A percentile compares a stretch with the other conserved stretches of the same genome.
Evolutionary conservation across 2,329 filamentous ascomycete species (phyloP).

Genomic region (Beauveria asiatica): DNA sequence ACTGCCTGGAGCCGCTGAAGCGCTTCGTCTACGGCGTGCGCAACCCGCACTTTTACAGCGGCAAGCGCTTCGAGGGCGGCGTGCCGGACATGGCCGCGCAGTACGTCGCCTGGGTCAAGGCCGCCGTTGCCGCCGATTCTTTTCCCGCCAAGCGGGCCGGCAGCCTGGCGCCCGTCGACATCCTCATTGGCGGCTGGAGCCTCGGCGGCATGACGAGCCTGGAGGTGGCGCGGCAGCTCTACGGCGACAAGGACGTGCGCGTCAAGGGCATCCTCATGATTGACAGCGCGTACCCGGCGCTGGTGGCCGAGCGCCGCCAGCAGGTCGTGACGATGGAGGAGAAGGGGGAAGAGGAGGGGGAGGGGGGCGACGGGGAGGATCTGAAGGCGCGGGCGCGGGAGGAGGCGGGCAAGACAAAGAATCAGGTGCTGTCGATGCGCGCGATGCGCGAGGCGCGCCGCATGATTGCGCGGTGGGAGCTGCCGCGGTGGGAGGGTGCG

Average conservation of each 20-base stretch:
- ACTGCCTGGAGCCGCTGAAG: slow-evolving; percentile 40
- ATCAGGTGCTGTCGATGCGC: slow-evolving; percentile 25
- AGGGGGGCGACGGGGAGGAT: background rate
- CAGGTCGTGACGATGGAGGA: background rate
- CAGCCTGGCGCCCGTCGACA: slow-evolving; percentile 21
- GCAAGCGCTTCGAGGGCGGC: slow-evolving; percentile 40
- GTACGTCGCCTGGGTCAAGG: slow-evolving; percentile 39
- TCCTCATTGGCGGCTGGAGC: slow-evolving; percentile 49
- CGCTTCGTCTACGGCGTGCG: slow-evolving; percentile 45
- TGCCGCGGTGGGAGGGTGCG: slow-evolving; percentile 29
- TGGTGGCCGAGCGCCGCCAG: slow-evolving; percentile 14
- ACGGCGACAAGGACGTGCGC: slow-evolving; percentile 26
- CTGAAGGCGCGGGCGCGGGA: slow-evolving; percentile 4
- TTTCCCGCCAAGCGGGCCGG: slow-evolving; percentile 20
- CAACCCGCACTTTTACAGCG: slow-evolving; percentile 44
- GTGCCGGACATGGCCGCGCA: slow-evolving; percentile 45
- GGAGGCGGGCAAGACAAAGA: slow-evolving; percentile 25
- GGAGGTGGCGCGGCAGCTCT: slow-evolving; percentile 39
- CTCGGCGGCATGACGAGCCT: slow-evolving; percentile 44
- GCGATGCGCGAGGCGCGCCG: slow-evolving; percentile 34
- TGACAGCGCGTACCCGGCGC: slow-evolving; percentile 37
- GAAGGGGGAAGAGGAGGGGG: background rate
- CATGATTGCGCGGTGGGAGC: slow-evolving; percentile 33
- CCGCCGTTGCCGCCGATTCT: slow-evolving; percentile 22
- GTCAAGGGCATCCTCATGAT: slow-evolving; percentile 45